Evolutionary conservation across 177 flowering plant species (phyloP), one percentile per base, ranked within the genome.

Genomic region (Vitis hybrid): DNA sequence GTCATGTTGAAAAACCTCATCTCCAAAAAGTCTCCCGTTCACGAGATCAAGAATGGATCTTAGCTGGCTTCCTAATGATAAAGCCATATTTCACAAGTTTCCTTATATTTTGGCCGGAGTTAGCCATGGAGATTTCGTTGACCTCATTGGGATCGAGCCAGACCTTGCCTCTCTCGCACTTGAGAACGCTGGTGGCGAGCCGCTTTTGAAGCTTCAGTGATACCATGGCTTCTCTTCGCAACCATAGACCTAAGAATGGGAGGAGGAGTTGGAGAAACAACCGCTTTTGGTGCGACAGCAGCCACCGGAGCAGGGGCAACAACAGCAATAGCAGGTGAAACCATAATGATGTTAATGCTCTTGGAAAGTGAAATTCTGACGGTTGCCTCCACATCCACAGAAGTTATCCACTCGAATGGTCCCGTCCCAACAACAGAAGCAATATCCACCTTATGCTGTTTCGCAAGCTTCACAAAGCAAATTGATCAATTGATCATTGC

Each of bases 1-100:
- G 0, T 20, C 22, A 0, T 20, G 2, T 0, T 20, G 0, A 20
- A 20, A 20, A 20, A 20, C 22, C 22, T 20, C 22, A 20, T 20
- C 22, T 20, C 22, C 22, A 20, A 20, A 20, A 20, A 20, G 22
- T 20, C 22, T 20, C 22, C 4, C 75, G 75, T 14, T 79, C 84
- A n/a, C 80, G 76, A 45, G 82, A 76, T 14, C 77, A 77, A 3
- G 84, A 81, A 69, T 81, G 84, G 55, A 79, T 81, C 75, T 81
- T 79, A 2, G 84, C 70, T 6, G 80, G 84, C 65, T 79, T 81
- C 84, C 73, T 76, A 53, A 81, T 79, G 60, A 81, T 72, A 58
- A 81, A 79, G 10, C 79, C 82, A 79, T 79, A 77, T 76, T 81
- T 81, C 13, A 81, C 82, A 70, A 81, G 39, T 64, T 81, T 81